Evolutionary conservation across 2,329 filamentous ascomycete genomes (phyloP).

Genomic region (Colletotrichum acutatum): DNA sequence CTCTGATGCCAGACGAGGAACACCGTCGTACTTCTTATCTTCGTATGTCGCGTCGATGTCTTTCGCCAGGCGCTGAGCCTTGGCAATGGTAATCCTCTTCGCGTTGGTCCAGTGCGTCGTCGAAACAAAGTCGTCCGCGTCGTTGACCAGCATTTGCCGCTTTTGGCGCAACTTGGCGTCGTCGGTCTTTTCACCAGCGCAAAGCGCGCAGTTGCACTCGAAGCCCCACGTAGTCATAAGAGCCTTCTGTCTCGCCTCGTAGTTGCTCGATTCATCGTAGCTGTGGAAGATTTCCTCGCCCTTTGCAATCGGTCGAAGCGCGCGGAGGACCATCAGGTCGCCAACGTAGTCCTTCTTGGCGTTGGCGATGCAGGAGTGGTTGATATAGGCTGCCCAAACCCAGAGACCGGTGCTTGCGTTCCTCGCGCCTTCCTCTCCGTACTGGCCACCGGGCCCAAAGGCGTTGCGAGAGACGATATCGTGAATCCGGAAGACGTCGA

Average conservation of each 20-base stretch:
- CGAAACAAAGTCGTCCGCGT: conserved; percentile 38
- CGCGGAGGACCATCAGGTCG: conserved; percentile 52
- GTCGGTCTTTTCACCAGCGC: conserved; percentile 44
- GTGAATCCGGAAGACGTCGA: conserved; percentile 47
- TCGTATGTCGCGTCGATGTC: conserved; percentile 44
- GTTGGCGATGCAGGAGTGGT: conserved; percentile 54
- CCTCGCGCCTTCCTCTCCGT: conserved; percentile 40
- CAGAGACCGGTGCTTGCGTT: conserved; percentile 52
- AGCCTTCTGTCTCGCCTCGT: conserved; percentile 37
- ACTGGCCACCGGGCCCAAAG: conserved; percentile 45
- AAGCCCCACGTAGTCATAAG: conserved; percentile 50
- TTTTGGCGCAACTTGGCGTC: conserved; percentile 29
- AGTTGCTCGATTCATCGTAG: conserved; percentile 45
- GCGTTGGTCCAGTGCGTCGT: conserved; percentile 18
- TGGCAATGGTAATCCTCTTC: conserved; percentile 37
- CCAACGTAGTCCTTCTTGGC: conserved; percentile 49
- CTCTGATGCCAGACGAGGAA: conserved; percentile 39
- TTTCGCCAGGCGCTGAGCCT: conserved; percentile 39
- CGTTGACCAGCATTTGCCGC: conserved; percentile 37
- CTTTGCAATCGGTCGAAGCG: conserved; percentile 42
- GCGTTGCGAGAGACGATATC: conserved; percentile 47
- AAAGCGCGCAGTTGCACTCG: conserved; percentile 49
- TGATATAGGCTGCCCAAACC: conserved; percentile 52
- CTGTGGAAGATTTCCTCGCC: conserved; percentile 48
- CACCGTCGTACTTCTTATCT: conserved; percentile 37